Conservation (phyloP, 768 basidiomycete genomes). For the Lentinula raphanica region DNA sequence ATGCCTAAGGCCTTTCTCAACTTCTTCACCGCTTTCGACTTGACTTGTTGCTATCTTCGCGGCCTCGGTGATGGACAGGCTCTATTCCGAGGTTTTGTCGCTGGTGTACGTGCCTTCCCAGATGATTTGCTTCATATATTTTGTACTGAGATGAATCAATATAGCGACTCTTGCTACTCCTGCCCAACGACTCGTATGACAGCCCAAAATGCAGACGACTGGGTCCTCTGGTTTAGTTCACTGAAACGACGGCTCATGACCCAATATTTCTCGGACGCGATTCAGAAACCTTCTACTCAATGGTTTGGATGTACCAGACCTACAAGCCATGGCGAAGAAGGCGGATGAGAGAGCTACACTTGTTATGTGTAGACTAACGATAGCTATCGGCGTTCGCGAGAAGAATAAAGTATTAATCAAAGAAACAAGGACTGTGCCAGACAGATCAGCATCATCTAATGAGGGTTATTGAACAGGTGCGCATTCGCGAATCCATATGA, state of each 20-base stretch:
- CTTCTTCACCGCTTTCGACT: conserved; percentile 74
- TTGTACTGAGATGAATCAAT: conserved; percentile 9
- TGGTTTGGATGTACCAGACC: conserved; percentile 79
- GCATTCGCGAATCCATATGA: conserved; percentile 4
- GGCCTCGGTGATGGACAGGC: conserved; percentile 80
- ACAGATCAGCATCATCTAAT: conserved; percentile 84
- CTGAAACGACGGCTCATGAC: conserved; percentile 85
- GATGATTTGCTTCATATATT: conserved; percentile 3
- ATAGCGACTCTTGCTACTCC: conserved; percentile 78
- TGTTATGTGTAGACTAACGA: conserved; percentile 71
- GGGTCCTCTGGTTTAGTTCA: conserved; percentile 80
- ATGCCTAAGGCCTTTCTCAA: conserved; percentile 83
- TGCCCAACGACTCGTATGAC: conserved; percentile 53
- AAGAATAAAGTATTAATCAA: conserved; percentile 85
- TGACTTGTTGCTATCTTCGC: conserved; percentile 56
- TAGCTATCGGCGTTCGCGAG: conserved; percentile 83
- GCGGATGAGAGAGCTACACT: conserved; percentile 59
- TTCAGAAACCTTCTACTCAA: conserved; percentile 77
- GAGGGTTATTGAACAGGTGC: conserved; percentile 91
- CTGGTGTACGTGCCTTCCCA: conserved; percentile 54
- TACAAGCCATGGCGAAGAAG: conserved; percentile 82
- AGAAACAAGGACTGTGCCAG: conserved; percentile 81
- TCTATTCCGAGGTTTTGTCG: conserved; percentile 69
- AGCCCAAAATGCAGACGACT: conserved; percentile 71
- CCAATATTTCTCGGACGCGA: conserved; percentile 79